Evolutionary conservation across 2,329 filamentous ascomycete genomes (phyloP).

Genomic region (Pestalotiopsis sp.): DNA sequence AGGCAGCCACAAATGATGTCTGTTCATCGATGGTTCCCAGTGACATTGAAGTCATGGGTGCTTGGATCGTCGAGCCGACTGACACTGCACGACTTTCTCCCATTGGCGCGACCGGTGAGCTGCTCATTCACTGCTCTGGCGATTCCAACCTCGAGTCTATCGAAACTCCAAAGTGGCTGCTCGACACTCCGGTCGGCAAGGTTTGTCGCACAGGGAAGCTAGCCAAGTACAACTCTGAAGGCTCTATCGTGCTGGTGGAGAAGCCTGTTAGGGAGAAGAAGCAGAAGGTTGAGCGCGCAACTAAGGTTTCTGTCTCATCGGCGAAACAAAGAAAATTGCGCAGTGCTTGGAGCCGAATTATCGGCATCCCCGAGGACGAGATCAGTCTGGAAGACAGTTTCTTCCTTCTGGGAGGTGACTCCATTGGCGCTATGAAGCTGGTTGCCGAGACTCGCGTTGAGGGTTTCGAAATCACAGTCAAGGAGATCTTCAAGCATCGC

Average conservation of each 20-base stretch:
- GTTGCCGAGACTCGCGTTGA: slow-evolving; percentile 55
- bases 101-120: slow-evolving; percentile 44
- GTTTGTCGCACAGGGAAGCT: slow-evolving; percentile 44
- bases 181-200: slow-evolving; percentile 20
- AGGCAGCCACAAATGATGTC: slow-evolving; percentile 22
- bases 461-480: slow-evolving; percentile 53
- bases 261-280: slow-evolving; percentile 17
- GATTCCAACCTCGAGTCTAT: slow-evolving; percentile 28
- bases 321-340: slow-evolving; percentile 46
- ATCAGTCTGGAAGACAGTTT: slow-evolving; percentile 60
- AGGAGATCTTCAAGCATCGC: slow-evolving; percentile 55
- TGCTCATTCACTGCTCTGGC: slow-evolving; percentile 39
- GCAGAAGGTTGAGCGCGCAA: slow-evolving; percentile 23
- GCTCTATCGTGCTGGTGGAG: slow-evolving; percentile 32
- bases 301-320: slow-evolving; percentile 40
- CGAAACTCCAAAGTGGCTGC: slow-evolving; percentile 31
- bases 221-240: slow-evolving; percentile 38
- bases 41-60: slow-evolving; percentile 27
- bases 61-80: slow-evolving; percentile 43
- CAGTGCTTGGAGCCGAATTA: slow-evolving; percentile 50
- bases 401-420: slow-evolving; percentile 63
- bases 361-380: slow-evolving; percentile 44
- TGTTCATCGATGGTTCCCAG: slow-evolving; percentile 20
- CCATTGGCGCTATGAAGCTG: slow-evolving; percentile 62
- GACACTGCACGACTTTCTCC: slow-evolving; percentile 39